Evolutionary conservation across 2,329 filamentous ascomycete species (phyloP).

Genomic region (Ceratocystis ficicola): DNA sequence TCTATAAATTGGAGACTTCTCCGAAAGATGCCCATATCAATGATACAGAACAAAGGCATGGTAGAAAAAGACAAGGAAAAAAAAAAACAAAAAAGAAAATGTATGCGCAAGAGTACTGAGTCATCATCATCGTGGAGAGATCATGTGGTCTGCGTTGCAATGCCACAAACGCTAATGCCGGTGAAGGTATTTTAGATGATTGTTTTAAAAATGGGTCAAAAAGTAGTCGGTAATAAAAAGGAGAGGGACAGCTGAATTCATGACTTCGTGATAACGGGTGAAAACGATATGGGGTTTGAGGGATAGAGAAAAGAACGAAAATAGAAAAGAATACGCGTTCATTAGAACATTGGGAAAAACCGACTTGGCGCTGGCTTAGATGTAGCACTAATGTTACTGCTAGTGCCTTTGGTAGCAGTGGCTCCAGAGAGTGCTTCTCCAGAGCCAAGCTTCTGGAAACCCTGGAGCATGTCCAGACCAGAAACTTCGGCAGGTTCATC

Average conservation of each 20-base stretch:
- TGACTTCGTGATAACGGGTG: slow-evolving; percentile 29
- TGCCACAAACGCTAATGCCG: slow-evolving; percentile 12
- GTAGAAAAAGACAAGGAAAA: background rate
- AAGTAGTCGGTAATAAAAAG: slow-evolving; percentile 20
- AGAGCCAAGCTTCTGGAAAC: slow-evolving; percentile 60
- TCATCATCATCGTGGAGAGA: slow-evolving; percentile 18
- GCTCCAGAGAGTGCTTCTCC: slow-evolving; percentile 30
- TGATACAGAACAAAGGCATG: background rate
- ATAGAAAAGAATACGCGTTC: background rate
- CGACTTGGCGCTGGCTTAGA: slow-evolving; percentile 29
- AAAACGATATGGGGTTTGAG: slow-evolving; percentile 28
- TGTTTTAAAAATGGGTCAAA: slow-evolving; percentile 17
- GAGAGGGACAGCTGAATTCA: slow-evolving; percentile 16
- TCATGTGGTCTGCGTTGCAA: slow-evolving; percentile 11
- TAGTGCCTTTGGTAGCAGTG: slow-evolving; percentile 25
- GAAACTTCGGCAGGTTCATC: slow-evolving; percentile 39
- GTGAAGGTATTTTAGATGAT: slow-evolving; percentile 19
- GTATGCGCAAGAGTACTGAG: slow-evolving; percentile 1
- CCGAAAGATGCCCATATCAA: background rate
- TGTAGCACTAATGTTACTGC: slow-evolving; percentile 25
- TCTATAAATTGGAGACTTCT: slow-evolving; percentile 11
- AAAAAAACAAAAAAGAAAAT: slow-evolving; percentile 1
- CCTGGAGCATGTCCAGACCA: slow-evolving; percentile 59
- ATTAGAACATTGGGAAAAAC: slow-evolving; percentile 20
- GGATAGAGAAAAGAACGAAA: slow-evolving; percentile 2